phyloP scores from a whole-genome alignment of 169 alveolate genomes.

The Pseudocohnilembus persalinus region DNA sequence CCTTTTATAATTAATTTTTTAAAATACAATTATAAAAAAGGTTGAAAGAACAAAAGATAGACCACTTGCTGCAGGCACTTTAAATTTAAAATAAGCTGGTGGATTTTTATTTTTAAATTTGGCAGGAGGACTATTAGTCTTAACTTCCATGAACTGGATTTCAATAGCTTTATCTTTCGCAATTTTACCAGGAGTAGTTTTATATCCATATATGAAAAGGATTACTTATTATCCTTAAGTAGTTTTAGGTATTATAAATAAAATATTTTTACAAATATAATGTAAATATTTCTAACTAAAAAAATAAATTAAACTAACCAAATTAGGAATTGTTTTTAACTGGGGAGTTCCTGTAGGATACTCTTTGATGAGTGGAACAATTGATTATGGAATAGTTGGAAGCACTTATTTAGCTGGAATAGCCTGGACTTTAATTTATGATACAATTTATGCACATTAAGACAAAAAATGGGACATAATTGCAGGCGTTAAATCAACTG shows the following conservation, averaged over 20 bases:
- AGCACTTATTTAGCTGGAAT: slow-evolving; percentile 79
- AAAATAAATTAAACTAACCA: background rate
- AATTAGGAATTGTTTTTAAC: slow-evolving; percentile 78
- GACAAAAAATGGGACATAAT: slow-evolving; percentile 87
- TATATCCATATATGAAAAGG: slow-evolving; percentile 92
- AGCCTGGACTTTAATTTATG: slow-evolving; percentile 93
- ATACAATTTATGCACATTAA: slow-evolving; percentile 95
- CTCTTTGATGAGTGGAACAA: slow-evolving; percentile 72
- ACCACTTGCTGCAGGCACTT: slow-evolving; percentile 93
- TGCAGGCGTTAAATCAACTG: slow-evolving; percentile 89
- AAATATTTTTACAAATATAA: background rate
- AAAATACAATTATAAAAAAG: background rate
- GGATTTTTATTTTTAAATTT: slow-evolving; percentile 48
- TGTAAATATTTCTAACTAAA: background rate
- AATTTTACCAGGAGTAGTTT: slow-evolving; percentile 70
- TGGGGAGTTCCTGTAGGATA: slow-evolving; percentile 88
- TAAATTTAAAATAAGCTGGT: slow-evolving; percentile 72
- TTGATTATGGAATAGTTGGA: slow-evolving; percentile 48
- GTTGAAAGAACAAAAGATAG: slow-evolving; percentile 94
- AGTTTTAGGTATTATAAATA: slow-evolving; percentile 75
- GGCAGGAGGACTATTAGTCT: slow-evolving; percentile 55
- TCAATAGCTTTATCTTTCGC: slow-evolving; percentile 55
- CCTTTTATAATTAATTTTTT: background rate
- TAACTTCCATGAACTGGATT: slow-evolving; percentile 46
- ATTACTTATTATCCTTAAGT: slow-evolving; percentile 89